Base-by-base conservation (phyloP, 176 grass and related monocot genomes). In the Cenchrus fungigraminus region DNA sequence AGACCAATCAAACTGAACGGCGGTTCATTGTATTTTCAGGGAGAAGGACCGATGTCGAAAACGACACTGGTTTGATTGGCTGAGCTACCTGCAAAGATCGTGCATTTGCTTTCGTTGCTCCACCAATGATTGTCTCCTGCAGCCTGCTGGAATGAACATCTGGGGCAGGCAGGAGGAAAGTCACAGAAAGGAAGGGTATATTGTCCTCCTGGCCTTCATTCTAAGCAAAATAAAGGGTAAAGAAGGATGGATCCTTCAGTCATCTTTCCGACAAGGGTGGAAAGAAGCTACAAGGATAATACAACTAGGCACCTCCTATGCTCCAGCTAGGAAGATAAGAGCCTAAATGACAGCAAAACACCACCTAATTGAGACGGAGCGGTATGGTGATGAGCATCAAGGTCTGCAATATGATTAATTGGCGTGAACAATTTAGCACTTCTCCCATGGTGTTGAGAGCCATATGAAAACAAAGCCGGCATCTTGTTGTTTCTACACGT, bases 221-320 rank as follows among this genome's bases (percentile, higher is more conserved):
- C 43, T 68, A 90, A 86, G 88, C 78, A 78, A 90, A 90, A 65
- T 71, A 85, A 68, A 70, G 49, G 43, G 16, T 8, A 2, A 69
- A 15, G 69, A 75, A 69, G 53, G 76, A 79, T 65, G 43, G 51
- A 86, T 71, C 78, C 71, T 63, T 74, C 80, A 66, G 22, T 61
- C 82, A 44, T 86, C 79, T 90, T 90, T 90, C 88, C 79, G 54
- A 19, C 88, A 78, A 86, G 19, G 66, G 84, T 86, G 88, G 88
- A 90, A 71, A 78, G 73, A 72, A 90, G 25, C 37, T 77, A 19
- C 8, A 63, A 57, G 71, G 37, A 47, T 29, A 58, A 55, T 40
- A 86, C 19, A 65, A 65, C 60, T 71, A 80, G 65, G 60, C 68
- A 51, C 54, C 71, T 55, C 73, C 61, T 65, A 51, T 76, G 68